These are phyloP conservation scores for Gentiana macrophylla DNA, from an alignment of 257 asterid species.

Conservation along the genomic window DNA sequence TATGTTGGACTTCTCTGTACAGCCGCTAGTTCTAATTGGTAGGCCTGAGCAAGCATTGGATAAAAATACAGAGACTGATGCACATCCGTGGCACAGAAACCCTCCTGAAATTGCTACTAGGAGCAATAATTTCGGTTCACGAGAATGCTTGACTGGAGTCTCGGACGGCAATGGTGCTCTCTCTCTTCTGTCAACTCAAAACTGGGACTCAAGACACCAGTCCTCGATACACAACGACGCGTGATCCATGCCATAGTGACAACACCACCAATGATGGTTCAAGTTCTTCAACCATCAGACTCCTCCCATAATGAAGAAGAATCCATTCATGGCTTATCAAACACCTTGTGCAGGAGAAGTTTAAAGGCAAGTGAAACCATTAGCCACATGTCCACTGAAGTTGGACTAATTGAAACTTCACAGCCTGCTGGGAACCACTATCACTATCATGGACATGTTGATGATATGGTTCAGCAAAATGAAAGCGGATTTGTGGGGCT, in stretches of 20 bases:
- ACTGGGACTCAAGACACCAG: conserved; percentile 60
- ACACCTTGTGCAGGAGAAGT: too few relatives aligned
- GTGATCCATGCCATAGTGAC: conserved; percentile 30
- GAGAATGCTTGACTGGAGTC: conserved; percentile 38
- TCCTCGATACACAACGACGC: conserved; percentile 37
- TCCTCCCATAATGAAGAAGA: conserved; percentile 26
- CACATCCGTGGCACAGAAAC: conserved; percentile 50
- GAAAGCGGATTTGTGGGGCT: conserved; percentile 38
- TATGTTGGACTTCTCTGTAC: conserved; percentile 57
- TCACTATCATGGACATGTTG: conserved; percentile 34
- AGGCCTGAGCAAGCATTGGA: conserved; percentile 30
- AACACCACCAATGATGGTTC: conserved; percentile 17
- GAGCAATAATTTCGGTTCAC: conserved; percentile 26
- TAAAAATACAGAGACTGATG: conserved; percentile 21
- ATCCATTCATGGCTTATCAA: too few relatives aligned
- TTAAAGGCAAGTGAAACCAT: too few relatives aligned
- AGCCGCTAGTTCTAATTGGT: conserved; percentile 28
- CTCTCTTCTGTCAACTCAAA: conserved; percentile 99
- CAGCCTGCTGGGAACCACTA: conserved; percentile 27
- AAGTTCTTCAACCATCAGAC: conserved; percentile 36
- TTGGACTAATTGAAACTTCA: conserved; percentile 42
- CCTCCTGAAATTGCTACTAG: conserved; percentile 27
- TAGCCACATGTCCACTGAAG: conserved; percentile 41
- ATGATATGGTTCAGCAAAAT: conserved; percentile 38
- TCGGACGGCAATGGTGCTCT: conserved; percentile 67